Evolutionary conservation across 371 early-diverging fungal genomes (phyloP), one percentile per base, ranked within the genome.

Genomic region (Actinomucor elegans): DNA sequence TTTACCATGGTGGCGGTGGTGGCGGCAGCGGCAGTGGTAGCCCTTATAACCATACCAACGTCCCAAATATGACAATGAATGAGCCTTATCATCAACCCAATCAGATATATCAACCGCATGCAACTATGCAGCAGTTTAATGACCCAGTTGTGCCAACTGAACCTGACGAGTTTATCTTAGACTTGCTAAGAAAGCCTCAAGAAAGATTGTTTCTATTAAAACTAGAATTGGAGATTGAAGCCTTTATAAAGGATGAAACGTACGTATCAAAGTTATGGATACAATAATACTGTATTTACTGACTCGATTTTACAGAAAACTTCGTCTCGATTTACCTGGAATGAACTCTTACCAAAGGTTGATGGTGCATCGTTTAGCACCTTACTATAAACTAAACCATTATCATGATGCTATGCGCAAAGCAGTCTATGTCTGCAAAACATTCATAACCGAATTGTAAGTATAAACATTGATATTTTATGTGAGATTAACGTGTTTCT

Each of bases 321-420:
- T 73, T 35, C 71, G 82, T 14, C 62, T 89, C 35, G 86, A 83
- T 56, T 82, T 88, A 55, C 87, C 89, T 14, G 69, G 72, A 10
- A 81, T 91, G 80, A 92, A 92, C 52, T 86, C 88, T 6, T 92
- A 90, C 52, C 88, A 90, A 48, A 79, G 92, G 10, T 66, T 88
- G 56, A 79, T 92, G 53, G 77, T 88, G 8, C 91, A 92, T 61
- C 77, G 83, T 26, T 77, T 89, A 2, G 91, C 89, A 12, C 80
- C 84, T 35, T 86, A 87, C 61, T 92, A 84, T 59, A 81, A 83
- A 46, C 52, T 90, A 45, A 79, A 71, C 4, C 90, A 88, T 66
- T 69, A 79, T 10, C 78, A 80, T 38, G 86, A 90, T 48, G 69
- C 77, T 7, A 49, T 68, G 46, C 77, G 84, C 40, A 77, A 78